Base-by-base conservation (phyloP, 805 yeast genomes). In the Lachancea meyersii region DNA sequence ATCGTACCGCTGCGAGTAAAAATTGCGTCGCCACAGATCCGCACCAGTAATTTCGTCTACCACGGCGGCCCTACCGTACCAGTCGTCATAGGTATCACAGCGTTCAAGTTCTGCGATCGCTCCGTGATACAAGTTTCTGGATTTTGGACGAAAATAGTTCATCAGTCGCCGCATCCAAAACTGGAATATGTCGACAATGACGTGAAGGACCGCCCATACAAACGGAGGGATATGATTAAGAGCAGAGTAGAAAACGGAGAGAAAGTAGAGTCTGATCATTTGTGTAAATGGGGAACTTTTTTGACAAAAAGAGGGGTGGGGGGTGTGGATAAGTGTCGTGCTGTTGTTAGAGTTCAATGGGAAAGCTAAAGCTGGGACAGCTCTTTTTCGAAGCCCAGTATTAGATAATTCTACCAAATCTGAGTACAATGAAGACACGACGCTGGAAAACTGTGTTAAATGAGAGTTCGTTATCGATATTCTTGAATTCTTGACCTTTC, bases 1-100 rank as follows among this genome's bases (percentile, higher is more conserved):
- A 62, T 91, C 97, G 57, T 88, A 91, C 52, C 82, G 79, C 46
- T 74, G 74, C 28, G 91, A 82, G 23, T 81, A 78, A 51, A 89
- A 87, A 57, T 88, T 86, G 48, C 86, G 85, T 45, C 96, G 71
- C 95, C 94, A 77, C 17, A 74, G 53, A 48, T 76, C 77, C 16
- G 75, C 72, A 5, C 80, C 80, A 1, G 76, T 69, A 9, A 74
- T 58, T 32, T 67, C 67, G 47, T 78, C 83, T 1, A 78, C 68
- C 36, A 67, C 61, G 5, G 62, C 58, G 0, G 81, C 79, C 17
- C 64, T 71, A 17, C 61, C 64, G 48, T 73, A 80, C 91, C 95
- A 91, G 44, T 85, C 91, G 31, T 72, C 76, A 58, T 78, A 85
- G 16, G 74, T 71, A 33, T 70, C 67, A 16, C 82, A 81, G 17